phyloP scores from a whole-genome alignment of 306 rosid species.

The Notholithocarpus densiflorus region DNA sequence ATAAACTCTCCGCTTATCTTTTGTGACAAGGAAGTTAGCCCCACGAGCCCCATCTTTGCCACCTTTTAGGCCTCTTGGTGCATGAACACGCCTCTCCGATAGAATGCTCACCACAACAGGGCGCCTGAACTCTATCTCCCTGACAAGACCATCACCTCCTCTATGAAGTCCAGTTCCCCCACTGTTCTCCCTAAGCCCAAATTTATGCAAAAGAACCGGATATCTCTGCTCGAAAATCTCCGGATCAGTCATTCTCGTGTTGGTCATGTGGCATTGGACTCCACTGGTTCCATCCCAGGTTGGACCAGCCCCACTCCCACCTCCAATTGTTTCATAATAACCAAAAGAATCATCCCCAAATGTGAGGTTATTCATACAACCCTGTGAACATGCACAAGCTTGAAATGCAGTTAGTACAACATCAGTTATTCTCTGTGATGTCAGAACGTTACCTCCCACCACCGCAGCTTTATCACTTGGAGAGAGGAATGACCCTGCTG shows the following conservation, averaged over 20 bases:
- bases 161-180: constrained; percentile 73
- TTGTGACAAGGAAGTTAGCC: constrained; percentile 66
- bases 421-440: constrained; percentile 93
- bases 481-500: constrained; percentile 86
- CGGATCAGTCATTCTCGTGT: constrained; percentile 90
- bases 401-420: constrained; percentile 86
- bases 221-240: constrained; percentile 92
- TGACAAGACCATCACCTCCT: constrained; percentile 86
- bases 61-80: constrained; percentile 85
- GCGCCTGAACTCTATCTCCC: constrained; percentile 83
- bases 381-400: constrained; percentile 98
- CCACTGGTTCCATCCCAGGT: constrained; percentile 94
- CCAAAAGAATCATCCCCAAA: constrained; percentile 93
- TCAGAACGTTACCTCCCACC: constrained; percentile 90
- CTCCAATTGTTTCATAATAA: constrained; percentile 94
- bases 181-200: constrained; percentile 71
- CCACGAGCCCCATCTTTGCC: constrained; percentile 78
- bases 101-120: constrained; percentile 77
- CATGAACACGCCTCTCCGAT: constrained; percentile 89
- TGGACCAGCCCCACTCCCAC: constrained; percentile 97
- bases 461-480: constrained; percentile 92
- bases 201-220: constrained; percentile 76
- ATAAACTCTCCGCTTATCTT: constrained; percentile 62
- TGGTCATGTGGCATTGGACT: constrained; percentile 94
- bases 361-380: constrained; percentile 96